Conservation (phyloP, 2,329 filamentous ascomycete species). For the Penicillium brevicompactum region DNA sequence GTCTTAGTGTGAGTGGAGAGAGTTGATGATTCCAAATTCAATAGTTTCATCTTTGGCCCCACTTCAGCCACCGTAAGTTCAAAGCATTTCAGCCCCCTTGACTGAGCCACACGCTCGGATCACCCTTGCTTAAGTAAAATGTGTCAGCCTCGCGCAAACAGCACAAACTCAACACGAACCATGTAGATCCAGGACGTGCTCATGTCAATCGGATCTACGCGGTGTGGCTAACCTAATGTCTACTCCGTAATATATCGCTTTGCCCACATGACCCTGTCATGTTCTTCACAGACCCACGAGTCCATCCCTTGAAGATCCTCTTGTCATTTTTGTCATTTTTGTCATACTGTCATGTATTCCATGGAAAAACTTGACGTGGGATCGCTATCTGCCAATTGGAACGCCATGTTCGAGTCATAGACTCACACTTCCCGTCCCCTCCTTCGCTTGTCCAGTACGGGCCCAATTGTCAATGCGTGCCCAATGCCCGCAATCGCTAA, state of each 20-base stretch:
- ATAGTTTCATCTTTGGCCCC: background rate
- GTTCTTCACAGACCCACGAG: constrained; percentile 4
- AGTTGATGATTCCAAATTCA: background rate
- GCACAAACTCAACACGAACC: too few species aligned
- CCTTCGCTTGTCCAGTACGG: background rate
- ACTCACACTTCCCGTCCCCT: background rate
- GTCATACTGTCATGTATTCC: background rate
- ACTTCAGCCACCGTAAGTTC: background rate
- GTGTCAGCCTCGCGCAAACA: too few species aligned
- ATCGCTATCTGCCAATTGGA: background rate
- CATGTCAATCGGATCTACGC: constrained; percentile 5
- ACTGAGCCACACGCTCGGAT: constrained; percentile 25
- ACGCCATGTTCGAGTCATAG: background rate
- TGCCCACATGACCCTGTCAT: background rate
- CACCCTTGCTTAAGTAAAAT: background rate
- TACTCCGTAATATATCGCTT: background rate
- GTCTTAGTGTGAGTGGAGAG: background rate
- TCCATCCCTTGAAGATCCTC: background rate
- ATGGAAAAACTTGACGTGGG: background rate
- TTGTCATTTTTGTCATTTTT: too few species aligned
- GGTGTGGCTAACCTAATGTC: background rate
- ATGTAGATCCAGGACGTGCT: too few species aligned
- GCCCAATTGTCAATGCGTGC: constrained; percentile 1
- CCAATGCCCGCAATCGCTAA: constrained; percentile 4
- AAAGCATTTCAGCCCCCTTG: background rate